Percentiles rank a stretch among this genome's conserved stretches.
Evolutionary conservation across 371 early-diverging fungal species (phyloP).

Genomic region (Nematocida minor): DNA sequence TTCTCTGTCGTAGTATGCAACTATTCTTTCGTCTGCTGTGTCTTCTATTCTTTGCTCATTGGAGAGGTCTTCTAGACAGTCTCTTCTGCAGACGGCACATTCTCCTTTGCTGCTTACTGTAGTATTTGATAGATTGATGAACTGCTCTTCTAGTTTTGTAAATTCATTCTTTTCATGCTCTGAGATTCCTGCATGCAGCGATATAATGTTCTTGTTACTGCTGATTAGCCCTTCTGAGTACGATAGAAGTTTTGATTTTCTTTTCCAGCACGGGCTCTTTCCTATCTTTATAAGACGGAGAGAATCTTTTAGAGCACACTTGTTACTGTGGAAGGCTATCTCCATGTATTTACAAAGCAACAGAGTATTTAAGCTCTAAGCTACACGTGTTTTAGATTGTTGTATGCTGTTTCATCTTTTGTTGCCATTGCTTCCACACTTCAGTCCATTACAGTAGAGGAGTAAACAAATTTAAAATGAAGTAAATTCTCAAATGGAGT

Average conservation of each 20-base stretch:
- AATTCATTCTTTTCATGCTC: constrained; percentile 8
- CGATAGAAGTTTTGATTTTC: constrained; percentile 1
- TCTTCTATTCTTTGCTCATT: neutral
- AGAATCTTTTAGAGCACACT: constrained; percentile 44
- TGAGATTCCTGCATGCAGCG: constrained; percentile 10
- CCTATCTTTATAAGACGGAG: constrained; percentile 6
- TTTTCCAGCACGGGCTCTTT: constrained; percentile 43
- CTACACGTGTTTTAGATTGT: neutral
- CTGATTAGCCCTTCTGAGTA: constrained; percentile 38
- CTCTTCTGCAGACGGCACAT: constrained; percentile 21
- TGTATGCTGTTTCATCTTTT: neutral
- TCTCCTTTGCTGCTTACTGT: neutral
- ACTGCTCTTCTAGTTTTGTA: constrained; percentile 9
- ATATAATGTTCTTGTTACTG: constrained; percentile 34
- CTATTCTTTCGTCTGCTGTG: neutral
- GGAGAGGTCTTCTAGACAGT: constrained; percentile 19
- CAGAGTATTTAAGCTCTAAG: neutral
- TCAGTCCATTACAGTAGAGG: too few relatives aligned
- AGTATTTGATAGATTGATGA: neutral
- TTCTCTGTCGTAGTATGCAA: neutral
- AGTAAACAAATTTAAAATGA: too few relatives aligned
- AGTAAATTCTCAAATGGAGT: too few relatives aligned
- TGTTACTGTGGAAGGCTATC: constrained; percentile 46
- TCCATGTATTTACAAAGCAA: constrained; percentile 6
- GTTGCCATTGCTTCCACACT: neutral